Base-by-base conservation (phyloP, 495 filamentous ascomycete genomes). In the Glonium stellatum region DNA sequence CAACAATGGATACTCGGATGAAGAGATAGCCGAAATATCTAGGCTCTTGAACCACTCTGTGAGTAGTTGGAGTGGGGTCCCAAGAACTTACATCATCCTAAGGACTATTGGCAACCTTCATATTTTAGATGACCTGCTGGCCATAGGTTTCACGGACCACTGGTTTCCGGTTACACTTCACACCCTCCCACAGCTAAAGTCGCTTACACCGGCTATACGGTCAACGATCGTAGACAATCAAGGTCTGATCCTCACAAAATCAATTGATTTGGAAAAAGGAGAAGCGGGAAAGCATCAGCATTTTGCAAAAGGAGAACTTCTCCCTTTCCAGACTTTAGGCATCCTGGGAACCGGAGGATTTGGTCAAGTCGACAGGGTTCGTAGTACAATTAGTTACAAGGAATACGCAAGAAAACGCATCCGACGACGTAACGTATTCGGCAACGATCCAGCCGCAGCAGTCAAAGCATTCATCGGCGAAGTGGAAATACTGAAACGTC, bases 341-440 rank as follows among this genome's bases (percentile, higher is more conserved):
- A 47, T 46, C 10, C 54, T 67, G 0, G 61, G 61, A 8, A 34
- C 13, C 1, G 61, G 61, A 2, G 47, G 47, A 0, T 61, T 27
- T 42, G 57, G 64, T 5, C 23, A 21, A 12, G 64, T 63, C 23
- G 64, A 63, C 27, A 55, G 25, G 18, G 55, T 67, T 12, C 10
- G 54, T 6, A 67, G 61, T 51, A 46, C 27, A 2, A 39, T 64
- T 23, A 63, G 60, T 51, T 48, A 41, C 5, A 53, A 56, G n/a
- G 60, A 66, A 34, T 66, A 66, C 34, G 63, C 63, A 9, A 59
- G 60, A 31, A 67, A 67, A 39, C 52, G 51, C 0, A 60, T 64
- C 19, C 57, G 11, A 31, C 49, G 63, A 25, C 27, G 55, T 13
- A 23, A 22, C 10, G 52, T 42, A 13, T 66, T 66, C 39, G 13